phyloP scores from a whole-genome alignment of 1,284 basidiomycete species.

The Crocinoboletus sp. region DNA sequence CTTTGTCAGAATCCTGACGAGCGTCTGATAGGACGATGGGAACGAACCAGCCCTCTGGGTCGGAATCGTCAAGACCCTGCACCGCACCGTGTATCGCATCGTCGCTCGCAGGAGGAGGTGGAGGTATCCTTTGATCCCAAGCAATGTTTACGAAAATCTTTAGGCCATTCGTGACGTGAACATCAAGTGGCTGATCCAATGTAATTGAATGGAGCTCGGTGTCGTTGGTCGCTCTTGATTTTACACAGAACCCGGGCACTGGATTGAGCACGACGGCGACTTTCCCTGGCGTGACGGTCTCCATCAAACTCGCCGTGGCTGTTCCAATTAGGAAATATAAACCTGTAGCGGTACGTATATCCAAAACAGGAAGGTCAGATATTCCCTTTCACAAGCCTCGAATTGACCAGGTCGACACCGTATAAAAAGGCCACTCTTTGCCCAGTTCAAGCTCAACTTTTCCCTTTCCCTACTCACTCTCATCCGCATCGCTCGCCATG shows the following conservation, averaged over 20 bases:
- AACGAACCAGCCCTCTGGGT: slow-evolving; percentile 50
- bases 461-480: neutral
- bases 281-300: slow-evolving; percentile 12
- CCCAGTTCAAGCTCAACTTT: slow-evolving; percentile 8
- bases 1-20: slow-evolving; percentile 62
- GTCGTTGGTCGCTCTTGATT: slow-evolving; percentile 23
- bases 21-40: slow-evolving; percentile 69
- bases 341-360: slow-evolving; percentile 1
- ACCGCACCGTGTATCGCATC: slow-evolving; percentile 54
- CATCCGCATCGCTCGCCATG: slow-evolving; percentile 9
- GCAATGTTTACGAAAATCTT: slow-evolving; percentile 74
- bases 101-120: slow-evolving; percentile 55
- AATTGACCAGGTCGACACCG: too few relatives aligned
- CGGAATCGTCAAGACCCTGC: slow-evolving; percentile 40
- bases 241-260: slow-evolving; percentile 32
- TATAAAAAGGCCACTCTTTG: slow-evolving; percentile 22
- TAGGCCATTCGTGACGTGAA: slow-evolving; percentile 39
- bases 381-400: neutral
- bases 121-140: slow-evolving; percentile 61
- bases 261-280: slow-evolving; percentile 24
- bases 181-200: neutral
- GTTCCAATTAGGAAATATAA: slow-evolving; percentile 10
- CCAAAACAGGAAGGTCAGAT: slow-evolving; percentile 7
- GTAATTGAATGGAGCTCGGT: slow-evolving; percentile 12
- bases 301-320: slow-evolving; percentile 18